Percentiles rank a stretch among this genome's conserved stretches.
Conservation (phyloP, 2,329 filamentous ascomycete genomes). For the Aaosphaeria pasadenensis region DNA sequence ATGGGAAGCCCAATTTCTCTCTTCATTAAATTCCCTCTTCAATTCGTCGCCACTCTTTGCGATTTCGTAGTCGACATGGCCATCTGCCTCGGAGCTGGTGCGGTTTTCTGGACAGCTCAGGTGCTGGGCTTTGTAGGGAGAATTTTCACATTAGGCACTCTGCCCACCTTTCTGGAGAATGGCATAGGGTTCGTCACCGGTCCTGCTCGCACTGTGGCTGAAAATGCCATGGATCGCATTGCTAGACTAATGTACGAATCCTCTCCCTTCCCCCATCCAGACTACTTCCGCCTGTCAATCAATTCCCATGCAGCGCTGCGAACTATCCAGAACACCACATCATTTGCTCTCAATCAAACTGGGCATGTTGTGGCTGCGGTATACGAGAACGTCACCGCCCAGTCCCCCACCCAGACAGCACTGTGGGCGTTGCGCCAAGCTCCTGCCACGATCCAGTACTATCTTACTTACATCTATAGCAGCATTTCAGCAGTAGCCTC, state of each 20-base stretch:
- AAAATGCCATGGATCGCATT: slow-evolving; percentile 34
- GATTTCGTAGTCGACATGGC: slow-evolving; percentile 75
- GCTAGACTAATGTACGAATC: slow-evolving; percentile 25
- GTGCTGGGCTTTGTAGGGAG: slow-evolving; percentile 21
- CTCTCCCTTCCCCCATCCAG: slow-evolving; percentile 23
- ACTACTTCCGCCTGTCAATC: slow-evolving; percentile 34
- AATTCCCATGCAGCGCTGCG: slow-evolving; percentile 37
- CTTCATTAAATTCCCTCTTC: slow-evolving; percentile 65
- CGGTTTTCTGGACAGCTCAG: slow-evolving; percentile 40
- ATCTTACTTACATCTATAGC: slow-evolving; percentile 5
- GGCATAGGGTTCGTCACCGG: slow-evolving; percentile 15
- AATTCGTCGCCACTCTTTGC: slow-evolving; percentile 68
- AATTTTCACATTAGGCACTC: slow-evolving; percentile 12
- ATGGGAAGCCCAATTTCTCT: slow-evolving; percentile 73
- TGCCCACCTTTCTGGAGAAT: slow-evolving; percentile 15
- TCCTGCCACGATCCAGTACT: slow-evolving; percentile 9
- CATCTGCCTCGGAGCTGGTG: slow-evolving; percentile 60
- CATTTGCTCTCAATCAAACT: slow-evolving; percentile 30
- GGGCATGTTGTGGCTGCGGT: slow-evolving; percentile 18
- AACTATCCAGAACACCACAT: slow-evolving; percentile 36
- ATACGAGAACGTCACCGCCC: slow-evolving; percentile 22
- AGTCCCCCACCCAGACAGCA: slow-evolving; percentile 13
- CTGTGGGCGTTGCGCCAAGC: slow-evolving; percentile 15
- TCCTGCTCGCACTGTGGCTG: slow-evolving; percentile 32
- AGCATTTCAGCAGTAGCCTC: slow-evolving; percentile 13